Evolutionary conservation across 2,329 filamentous ascomycete species (phyloP).

Genomic region (Apiospora arundinis): DNA sequence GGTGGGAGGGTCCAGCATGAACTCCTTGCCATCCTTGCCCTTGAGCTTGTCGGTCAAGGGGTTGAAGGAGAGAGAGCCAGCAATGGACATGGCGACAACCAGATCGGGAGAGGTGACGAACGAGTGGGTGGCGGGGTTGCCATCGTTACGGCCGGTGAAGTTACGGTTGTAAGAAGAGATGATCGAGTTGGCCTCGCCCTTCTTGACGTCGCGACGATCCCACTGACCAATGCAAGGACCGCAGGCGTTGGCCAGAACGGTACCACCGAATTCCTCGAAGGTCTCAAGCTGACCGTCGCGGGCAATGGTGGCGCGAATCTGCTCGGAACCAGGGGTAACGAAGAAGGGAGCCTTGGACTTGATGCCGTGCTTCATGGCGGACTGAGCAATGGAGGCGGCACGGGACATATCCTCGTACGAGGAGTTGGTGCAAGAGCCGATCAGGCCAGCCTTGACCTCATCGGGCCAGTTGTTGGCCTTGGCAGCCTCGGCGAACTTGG

Average conservation of each 20-base stretch:
- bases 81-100: slow-evolving; percentile 84
- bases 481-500: slow-evolving; percentile 94
- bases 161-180: slow-evolving; percentile 99
- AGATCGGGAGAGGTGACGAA: slow-evolving; percentile 92
- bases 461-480: slow-evolving; percentile 96
- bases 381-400: slow-evolving; percentile 86
- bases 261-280: slow-evolving; percentile 94
- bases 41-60: slow-evolving; percentile 90
- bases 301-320: slow-evolving; percentile 91
- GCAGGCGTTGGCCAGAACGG: slow-evolving; percentile 95
- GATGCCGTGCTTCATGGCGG: slow-evolving; percentile 89
- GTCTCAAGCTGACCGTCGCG: slow-evolving; percentile 92
- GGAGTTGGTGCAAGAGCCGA: slow-evolving; percentile 97
- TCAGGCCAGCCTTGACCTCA: slow-evolving; percentile 94
- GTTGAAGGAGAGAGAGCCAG: slow-evolving; percentile 90
- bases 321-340: slow-evolving; percentile 95
- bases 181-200: slow-evolving; percentile 95
- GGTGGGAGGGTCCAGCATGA: slow-evolving; percentile 80
- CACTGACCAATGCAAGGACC: slow-evolving; percentile 94
- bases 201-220: slow-evolving; percentile 92
- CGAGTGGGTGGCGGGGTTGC: slow-evolving; percentile 92
- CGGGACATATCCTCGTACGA: slow-evolving; percentile 90
- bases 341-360: slow-evolving; percentile 95
- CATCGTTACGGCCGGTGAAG: slow-evolving; percentile 97
- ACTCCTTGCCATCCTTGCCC: slow-evolving; percentile 96